Conservation (phyloP, 352 stramenopile genomes). For the Phytophthora pseudosyringae region DNA sequence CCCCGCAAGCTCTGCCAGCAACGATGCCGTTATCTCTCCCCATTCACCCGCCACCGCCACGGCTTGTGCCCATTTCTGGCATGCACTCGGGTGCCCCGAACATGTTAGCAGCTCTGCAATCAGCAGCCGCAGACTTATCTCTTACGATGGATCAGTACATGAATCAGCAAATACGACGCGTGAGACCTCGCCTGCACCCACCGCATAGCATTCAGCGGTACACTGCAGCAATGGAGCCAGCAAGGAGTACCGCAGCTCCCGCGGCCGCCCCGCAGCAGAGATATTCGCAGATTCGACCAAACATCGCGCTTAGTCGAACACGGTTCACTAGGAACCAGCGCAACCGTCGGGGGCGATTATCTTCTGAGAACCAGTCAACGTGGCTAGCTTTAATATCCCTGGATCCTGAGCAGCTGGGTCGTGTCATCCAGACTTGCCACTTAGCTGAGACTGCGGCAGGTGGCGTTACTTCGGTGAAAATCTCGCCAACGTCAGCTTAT, state of each 20-base stretch:
- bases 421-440: constrained; percentile 84
- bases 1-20: constrained; percentile 16
- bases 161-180: constrained; percentile 81
- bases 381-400: constrained; percentile 88
- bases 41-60: constrained; percentile 42
- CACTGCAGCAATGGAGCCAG: constrained; percentile 36
- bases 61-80: constrained; percentile 44
- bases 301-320: constrained; percentile 84
- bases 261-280: constrained; percentile 54
- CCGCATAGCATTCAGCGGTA: constrained; percentile 50
- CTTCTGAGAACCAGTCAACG: constrained; percentile 85
- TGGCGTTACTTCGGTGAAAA: constrained; percentile 91
- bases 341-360: constrained; percentile 70
- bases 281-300: constrained; percentile 85
- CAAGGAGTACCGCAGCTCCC: constrained; percentile 30
- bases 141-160: constrained; percentile 85
- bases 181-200: constrained; percentile 68
- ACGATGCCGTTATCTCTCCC: constrained; percentile 44
- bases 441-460: constrained; percentile 80
- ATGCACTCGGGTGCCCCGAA: constrained; percentile 49
- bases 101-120: constrained; percentile 70
- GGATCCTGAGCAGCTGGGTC: constrained; percentile 76
- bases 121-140: constrained; percentile 60
- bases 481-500: constrained; percentile 87
- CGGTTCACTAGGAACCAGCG: constrained; percentile 80